Conservation (phyloP, 176 grass and related monocot genomes). For the Ensete glaucum region DNA sequence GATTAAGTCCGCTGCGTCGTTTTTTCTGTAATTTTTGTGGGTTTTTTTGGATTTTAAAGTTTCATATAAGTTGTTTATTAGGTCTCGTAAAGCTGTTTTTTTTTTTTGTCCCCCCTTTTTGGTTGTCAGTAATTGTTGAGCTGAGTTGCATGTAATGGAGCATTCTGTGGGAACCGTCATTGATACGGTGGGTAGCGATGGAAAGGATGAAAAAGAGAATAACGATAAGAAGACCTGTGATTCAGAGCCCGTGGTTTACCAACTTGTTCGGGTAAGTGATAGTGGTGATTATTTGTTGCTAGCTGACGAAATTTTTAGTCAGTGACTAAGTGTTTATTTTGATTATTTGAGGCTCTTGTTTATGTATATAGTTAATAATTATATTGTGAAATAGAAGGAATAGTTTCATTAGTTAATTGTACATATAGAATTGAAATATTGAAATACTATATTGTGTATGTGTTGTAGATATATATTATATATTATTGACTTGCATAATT, state of each 20-base stretch:
- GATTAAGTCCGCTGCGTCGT: background rate
- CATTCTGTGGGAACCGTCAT: constrained; percentile 50
- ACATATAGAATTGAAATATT: background rate
- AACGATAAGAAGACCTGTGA: constrained; percentile 35
- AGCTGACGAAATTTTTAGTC: background rate
- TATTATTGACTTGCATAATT: background rate
- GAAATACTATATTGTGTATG: background rate
- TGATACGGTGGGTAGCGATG: constrained; percentile 25
- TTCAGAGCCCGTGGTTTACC: constrained; percentile 77
- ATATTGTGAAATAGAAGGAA: background rate
- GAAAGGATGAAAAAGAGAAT: constrained; percentile 41
- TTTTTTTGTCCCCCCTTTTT: background rate
- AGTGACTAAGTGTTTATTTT: too few relatives aligned
- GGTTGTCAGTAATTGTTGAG: background rate
- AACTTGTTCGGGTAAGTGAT: constrained; percentile 77
- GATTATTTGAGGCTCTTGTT: background rate
- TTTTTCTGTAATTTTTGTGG: background rate
- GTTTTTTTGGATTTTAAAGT: background rate
- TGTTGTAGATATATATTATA: too few relatives aligned
- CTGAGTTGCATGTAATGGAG: constrained; percentile 42
- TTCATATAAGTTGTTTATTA: background rate
- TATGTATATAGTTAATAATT: background rate
- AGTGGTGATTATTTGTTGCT: background rate
- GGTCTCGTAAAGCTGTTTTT: background rate
- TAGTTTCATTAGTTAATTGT: background rate